phyloP scores from a whole-genome alignment of 208 protist species.

The Leishmania martiniquensis region DNA sequence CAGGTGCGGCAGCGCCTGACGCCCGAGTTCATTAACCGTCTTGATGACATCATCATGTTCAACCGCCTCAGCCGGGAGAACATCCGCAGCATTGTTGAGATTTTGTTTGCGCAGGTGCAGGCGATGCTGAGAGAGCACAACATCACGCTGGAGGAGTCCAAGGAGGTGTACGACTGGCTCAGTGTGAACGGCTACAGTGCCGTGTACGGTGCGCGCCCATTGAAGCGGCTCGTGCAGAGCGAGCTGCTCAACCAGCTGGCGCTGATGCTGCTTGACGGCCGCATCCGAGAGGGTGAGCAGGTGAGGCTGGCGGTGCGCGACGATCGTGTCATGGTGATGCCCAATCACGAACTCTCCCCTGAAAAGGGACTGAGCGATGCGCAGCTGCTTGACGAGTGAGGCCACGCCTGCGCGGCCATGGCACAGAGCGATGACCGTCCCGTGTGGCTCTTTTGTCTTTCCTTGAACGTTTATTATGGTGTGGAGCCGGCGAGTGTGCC shows the following conservation, averaged over 20 bases:
- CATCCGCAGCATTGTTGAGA: conserved; percentile 89
- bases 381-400: conserved; percentile 20
- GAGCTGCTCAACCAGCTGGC: conserved; percentile 93
- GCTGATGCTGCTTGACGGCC: conserved; percentile 86
- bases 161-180: conserved; percentile 85
- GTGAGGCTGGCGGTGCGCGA: conserved; percentile 56
- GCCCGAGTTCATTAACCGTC: conserved; percentile 99
- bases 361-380: conserved; percentile 40
- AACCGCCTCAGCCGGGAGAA: conserved; percentile 86
- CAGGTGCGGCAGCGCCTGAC: conserved; percentile 89
- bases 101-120: conserved; percentile 86
- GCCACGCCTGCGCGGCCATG: no score
- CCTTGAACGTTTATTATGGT: not conserved
- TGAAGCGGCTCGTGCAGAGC: conserved; percentile 94
- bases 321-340: conserved; percentile 47
- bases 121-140: conserved; percentile 84
- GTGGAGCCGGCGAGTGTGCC: not conserved
- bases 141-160: conserved; percentile 76
- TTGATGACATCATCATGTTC: conserved; percentile 98
- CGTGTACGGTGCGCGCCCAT: conserved; percentile 95
- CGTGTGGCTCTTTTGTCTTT: not conserved
- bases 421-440: not conserved
- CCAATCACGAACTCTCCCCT: conserved; percentile 63
- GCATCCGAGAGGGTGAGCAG: conserved; percentile 74
- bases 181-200: conserved; percentile 88